A percentile compares a stretch with the other conserved stretches of the same genome.
Evolutionary conservation across 1,139 yeast genomes (phyloP).

Genomic region (Blastobotrys ciferrii): DNA sequence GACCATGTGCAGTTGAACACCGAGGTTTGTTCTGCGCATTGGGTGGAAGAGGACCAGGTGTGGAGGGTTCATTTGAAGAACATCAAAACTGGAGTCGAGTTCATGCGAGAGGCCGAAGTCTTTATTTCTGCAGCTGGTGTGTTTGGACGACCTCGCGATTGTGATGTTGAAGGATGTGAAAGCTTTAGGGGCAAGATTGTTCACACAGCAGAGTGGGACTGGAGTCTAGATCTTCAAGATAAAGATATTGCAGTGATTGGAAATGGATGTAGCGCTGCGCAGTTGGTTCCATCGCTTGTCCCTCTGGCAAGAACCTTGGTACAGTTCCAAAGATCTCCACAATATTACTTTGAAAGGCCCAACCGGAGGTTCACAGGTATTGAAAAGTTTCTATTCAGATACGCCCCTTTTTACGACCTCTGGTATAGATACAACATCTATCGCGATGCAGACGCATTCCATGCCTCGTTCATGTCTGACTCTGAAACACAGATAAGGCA

Average conservation of each 20-base stretch:
- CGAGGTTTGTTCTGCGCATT: slow-evolving; percentile 28
- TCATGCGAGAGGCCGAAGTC: slow-evolving; percentile 21
- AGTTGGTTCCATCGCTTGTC: slow-evolving; percentile 32
- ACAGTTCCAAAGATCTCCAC: slow-evolving; percentile 27
- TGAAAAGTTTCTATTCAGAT: slow-evolving; percentile 17
- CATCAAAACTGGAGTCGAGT: slow-evolving; percentile 27
- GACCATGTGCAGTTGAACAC: slow-evolving; percentile 22
- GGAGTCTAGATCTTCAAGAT: slow-evolving; percentile 21
- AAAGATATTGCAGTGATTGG: slow-evolving; percentile 33
- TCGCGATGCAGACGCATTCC: slow-evolving; percentile 21
- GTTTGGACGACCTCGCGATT: slow-evolving; percentile 27
- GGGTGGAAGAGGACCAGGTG: slow-evolving; percentile 24
- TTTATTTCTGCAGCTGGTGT: slow-evolving; percentile 27
- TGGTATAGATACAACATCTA: slow-evolving; percentile 14
- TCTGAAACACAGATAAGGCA: slow-evolving; percentile 10
- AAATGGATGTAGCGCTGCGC: slow-evolving; percentile 33
- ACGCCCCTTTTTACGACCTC: slow-evolving; percentile 10
- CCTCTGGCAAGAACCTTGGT: slow-evolving; percentile 17
- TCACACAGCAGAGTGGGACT: slow-evolving; percentile 32
- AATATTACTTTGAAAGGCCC: slow-evolving; percentile 19
- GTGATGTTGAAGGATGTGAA: slow-evolving; percentile 27
- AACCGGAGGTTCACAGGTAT: slow-evolving; percentile 2
- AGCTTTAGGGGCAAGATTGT: slow-evolving; percentile 28
- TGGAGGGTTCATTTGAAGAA: slow-evolving; percentile 26
- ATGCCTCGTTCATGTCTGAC: slow-evolving; percentile 16